These are phyloP conservation scores for Coniella lustricola DNA, from an alignment of 2,329 filamentous ascomycete genomes.

Conservation along the genomic window DNA sequence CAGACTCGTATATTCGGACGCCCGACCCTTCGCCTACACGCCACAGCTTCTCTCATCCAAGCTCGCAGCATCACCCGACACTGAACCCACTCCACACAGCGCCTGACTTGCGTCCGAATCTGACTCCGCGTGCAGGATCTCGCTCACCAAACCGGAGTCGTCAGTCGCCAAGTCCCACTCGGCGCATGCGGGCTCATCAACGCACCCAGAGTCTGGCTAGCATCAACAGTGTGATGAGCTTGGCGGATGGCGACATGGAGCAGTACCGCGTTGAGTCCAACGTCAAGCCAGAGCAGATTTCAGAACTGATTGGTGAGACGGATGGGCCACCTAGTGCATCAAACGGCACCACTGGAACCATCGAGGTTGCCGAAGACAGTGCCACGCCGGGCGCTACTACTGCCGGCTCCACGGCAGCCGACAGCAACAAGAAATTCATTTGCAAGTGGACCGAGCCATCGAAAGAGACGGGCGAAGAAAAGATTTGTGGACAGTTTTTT, in stretches of 20 bases:
- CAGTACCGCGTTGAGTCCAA: slow-evolving; percentile 15
- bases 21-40: slow-evolving; percentile 14
- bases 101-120: slow-evolving; percentile 11
- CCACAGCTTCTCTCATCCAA: slow-evolving; percentile 15
- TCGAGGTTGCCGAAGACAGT: neutral
- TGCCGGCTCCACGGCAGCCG: neutral
- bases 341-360: neutral
- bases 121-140: slow-evolving; percentile 5
- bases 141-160: slow-evolving; percentile 11
- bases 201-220: slow-evolving; percentile 14
- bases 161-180: slow-evolving; percentile 12
- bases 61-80: neutral
- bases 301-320: slow-evolving; percentile 15
- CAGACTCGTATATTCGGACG: slow-evolving; percentile 11
- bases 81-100: slow-evolving; percentile 9
- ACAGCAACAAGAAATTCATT: slow-evolving; percentile 14
- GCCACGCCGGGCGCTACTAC: neutral
- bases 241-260: slow-evolving; percentile 16
- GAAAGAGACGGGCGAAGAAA: slow-evolving; percentile 14
- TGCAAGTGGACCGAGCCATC: slow-evolving; percentile 13
- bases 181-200: slow-evolving; percentile 16
- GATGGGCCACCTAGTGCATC: slow-evolving; percentile 1
- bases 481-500: slow-evolving; percentile 81
- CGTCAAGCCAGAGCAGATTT: slow-evolving; percentile 15
- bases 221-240: slow-evolving; percentile 15